Conservation (phyloP, 2,329 filamentous ascomycete genomes). For the Coniochaeta sp. region DNA sequence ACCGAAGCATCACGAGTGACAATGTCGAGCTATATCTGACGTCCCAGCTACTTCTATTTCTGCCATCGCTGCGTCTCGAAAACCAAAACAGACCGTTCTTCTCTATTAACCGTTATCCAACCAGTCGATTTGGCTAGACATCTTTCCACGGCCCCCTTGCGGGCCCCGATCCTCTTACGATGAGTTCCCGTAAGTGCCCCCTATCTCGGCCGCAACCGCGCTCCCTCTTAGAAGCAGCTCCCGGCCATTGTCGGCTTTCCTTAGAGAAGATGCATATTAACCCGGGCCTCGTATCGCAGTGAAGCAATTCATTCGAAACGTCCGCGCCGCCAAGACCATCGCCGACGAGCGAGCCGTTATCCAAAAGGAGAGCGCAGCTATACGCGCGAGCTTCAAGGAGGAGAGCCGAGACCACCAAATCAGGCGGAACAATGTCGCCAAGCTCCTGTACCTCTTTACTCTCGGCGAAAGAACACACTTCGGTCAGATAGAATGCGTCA, state of each 20-base stretch:
- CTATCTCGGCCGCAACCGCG: not conserved
- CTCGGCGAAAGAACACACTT: slow-evolving; percentile 97
- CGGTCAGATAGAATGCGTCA: slow-evolving; percentile 98
- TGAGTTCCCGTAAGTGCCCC: slow-evolving; percentile 4
- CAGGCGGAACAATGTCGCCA: slow-evolving; percentile 98
- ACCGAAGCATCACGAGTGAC: not conserved
- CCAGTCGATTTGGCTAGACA: slow-evolving; percentile 1
- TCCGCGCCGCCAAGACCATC: slow-evolving; percentile 96
- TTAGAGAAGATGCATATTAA: not conserved
- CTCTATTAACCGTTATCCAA: not conserved
- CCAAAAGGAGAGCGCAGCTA: slow-evolving; percentile 97
- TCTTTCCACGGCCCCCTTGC: slow-evolving; percentile 5
- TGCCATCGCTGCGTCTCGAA: not conserved
- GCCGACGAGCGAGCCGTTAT: slow-evolving; percentile 97
- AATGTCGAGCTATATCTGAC: not conserved
- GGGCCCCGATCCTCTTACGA: slow-evolving; percentile 2
- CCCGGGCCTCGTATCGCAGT: slow-evolving; percentile 46
- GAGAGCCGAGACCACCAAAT: slow-evolving; percentile 89
- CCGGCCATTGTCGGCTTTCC: not conserved
- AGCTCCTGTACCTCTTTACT: slow-evolving; percentile 96
- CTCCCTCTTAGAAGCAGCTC: not conserved
- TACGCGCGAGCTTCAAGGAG: slow-evolving; percentile 94
- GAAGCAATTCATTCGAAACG: slow-evolving; percentile 99
- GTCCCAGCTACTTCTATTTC: not conserved
- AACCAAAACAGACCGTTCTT: not conserved